A percentile compares a stretch with the other conserved stretches of the same genome.
These are phyloP conservation scores for Suillus decipiens DNA, from an alignment of 768 basidiomycete species.

Conservation along the genomic window DNA sequence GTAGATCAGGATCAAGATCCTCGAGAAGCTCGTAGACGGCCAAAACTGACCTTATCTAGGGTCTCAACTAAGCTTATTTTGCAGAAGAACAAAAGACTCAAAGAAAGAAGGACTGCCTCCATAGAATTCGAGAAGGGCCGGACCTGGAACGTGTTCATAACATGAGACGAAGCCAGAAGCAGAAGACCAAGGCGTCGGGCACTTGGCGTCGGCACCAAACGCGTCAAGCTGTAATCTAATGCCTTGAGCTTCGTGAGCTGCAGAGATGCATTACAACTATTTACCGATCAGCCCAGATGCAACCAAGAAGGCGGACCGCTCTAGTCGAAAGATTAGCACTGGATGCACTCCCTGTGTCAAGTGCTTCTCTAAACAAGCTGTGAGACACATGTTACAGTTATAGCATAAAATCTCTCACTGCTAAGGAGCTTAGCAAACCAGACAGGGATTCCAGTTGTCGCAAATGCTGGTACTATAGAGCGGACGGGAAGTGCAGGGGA, in stretches of 20 bases:
- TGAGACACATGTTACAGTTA: conserved; percentile 11
- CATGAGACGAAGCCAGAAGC: conserved; percentile 38
- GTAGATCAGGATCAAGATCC: background rate
- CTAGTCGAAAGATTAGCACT: conserved; percentile 28
- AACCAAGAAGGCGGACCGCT: conserved; percentile 33
- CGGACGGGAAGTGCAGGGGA: conserved; percentile 34
- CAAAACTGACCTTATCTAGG: background rate
- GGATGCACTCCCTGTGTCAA: conserved; percentile 11
- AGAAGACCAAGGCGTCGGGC: conserved; percentile 24
- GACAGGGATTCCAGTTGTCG: conserved; percentile 37
- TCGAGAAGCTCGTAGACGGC: background rate
- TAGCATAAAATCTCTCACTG: conserved; percentile 23
- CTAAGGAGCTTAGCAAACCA: conserved; percentile 16
- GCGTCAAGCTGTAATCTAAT: conserved; percentile 27
- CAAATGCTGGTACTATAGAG: conserved; percentile 34
- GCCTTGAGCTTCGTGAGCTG: conserved; percentile 9
- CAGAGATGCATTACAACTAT: background rate
- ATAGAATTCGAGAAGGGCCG: conserved; percentile 43
- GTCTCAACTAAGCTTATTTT: conserved; percentile 13
- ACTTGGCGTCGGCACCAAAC: conserved; percentile 23
- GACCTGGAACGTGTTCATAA: conserved; percentile 38
- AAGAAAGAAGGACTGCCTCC: conserved; percentile 33
- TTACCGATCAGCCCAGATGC: conserved; percentile 37
- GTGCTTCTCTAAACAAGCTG: conserved; percentile 15
- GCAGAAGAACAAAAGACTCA: conserved; percentile 30